Evolutionary conservation across 2,329 filamentous ascomycete species (phyloP).

Genomic region (Daldinia sp.): DNA sequence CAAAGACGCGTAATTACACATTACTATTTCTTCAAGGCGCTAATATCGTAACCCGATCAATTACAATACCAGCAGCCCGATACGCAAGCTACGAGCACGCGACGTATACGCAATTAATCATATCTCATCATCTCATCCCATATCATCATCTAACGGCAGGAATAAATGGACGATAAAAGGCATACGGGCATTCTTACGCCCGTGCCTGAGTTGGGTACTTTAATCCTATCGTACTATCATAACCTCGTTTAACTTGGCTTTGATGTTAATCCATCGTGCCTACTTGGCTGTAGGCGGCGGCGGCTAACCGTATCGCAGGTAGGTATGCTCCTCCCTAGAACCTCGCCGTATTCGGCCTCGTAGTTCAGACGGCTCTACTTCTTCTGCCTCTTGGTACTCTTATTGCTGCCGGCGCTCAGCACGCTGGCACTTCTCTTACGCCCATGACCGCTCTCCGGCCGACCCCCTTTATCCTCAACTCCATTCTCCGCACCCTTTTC

Average conservation of each 20-base stretch:
- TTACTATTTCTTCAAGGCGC: not conserved
- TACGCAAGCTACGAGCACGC: not conserved
- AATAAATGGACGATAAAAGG: not conserved
- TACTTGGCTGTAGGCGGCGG: not conserved
- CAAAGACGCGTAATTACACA: too few species aligned
- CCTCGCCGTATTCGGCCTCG: not conserved
- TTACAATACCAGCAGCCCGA: not conserved
- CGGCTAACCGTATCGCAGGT: not conserved
- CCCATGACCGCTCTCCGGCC: constrained; percentile 52
- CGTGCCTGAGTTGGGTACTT: not conserved
- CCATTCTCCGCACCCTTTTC: constrained; percentile 31
- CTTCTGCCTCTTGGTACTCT: constrained; percentile 65
- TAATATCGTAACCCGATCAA: not conserved
- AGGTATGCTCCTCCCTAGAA: not conserved
- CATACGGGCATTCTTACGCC: not conserved
- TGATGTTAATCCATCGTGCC: not conserved
- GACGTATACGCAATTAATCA: not conserved
- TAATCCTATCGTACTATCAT: not conserved
- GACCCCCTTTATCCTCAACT: constrained; percentile 45
- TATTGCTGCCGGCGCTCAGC: constrained; percentile 73
- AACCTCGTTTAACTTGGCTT: not conserved
- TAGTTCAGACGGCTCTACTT: constrained; percentile 50
- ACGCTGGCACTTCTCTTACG: constrained; percentile 88
- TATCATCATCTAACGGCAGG: not conserved
- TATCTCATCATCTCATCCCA: not conserved